Percentiles rank a stretch among this genome's conserved stretches.
These are phyloP conservation scores for Hamamelis virginiana DNA, from an alignment of 164 flowering plant genomes.

Conservation along the genomic window DNA sequence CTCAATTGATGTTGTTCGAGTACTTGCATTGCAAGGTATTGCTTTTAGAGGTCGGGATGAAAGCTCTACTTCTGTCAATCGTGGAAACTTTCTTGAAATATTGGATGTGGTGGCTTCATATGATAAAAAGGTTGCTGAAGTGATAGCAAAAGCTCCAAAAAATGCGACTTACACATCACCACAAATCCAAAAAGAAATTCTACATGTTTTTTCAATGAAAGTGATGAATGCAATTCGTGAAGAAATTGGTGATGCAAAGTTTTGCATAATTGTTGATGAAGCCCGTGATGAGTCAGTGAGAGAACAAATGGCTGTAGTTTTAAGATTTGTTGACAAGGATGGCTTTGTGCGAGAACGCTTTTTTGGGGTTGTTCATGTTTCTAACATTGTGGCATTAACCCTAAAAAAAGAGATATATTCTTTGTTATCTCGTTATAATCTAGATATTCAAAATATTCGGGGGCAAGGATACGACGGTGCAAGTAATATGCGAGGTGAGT, in stretches of 20 bases:
- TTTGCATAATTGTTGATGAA: constrained; percentile 25
- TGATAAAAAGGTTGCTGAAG: no score
- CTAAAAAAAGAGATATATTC: not conserved
- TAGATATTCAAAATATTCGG: no score
- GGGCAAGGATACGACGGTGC: no score
- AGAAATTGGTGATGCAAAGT: constrained; percentile 22
- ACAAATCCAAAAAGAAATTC: constrained; percentile 16
- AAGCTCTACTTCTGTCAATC: no score
- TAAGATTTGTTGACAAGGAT: not conserved
- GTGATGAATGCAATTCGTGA: constrained; percentile 10
- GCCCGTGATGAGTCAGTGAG: constrained; percentile 8
- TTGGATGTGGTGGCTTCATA: no score
- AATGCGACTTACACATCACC: constrained; percentile 16
- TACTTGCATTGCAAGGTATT: no score
- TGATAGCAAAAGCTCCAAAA: not conserved
- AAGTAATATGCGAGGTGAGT: no score
- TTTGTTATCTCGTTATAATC: no score
- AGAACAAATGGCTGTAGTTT: not conserved
- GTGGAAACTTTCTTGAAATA: no score
- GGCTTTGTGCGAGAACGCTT: not conserved
- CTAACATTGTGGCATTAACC: not conserved
- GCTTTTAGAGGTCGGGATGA: no score
- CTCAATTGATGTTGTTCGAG: no score
- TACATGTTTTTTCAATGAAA: constrained; percentile 9
- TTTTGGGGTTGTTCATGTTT: constrained; percentile 3